These are phyloP conservation scores for carrot (Daucus carota) DNA, from an alignment of 129 eudicot genomes.

Conservation along the genomic window DNA sequence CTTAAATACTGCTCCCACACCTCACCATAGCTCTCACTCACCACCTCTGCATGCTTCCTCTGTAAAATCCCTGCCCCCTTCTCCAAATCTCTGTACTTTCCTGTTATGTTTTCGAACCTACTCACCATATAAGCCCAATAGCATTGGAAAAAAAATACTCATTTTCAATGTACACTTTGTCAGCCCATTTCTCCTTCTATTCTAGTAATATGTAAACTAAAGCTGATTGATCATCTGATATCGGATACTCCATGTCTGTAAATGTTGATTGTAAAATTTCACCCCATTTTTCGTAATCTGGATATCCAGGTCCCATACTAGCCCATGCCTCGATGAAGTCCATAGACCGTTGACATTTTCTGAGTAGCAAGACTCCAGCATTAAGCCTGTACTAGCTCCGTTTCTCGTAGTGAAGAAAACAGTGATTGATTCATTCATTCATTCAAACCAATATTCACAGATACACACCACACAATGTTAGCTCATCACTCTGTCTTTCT, in stretches of 20 bases:
- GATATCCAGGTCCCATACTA: neutral
- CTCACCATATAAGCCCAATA: slow-evolving; percentile 34
- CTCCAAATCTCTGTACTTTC: slow-evolving; percentile 26
- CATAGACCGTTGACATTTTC: neutral
- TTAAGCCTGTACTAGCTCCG: neutral
- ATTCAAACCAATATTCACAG: too few relatives aligned
- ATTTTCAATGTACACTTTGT: slow-evolving; percentile 27
- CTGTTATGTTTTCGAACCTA: slow-evolving; percentile 4
- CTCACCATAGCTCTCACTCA: slow-evolving; percentile 22
- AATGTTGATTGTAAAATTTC: neutral
- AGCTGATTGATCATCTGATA: neutral
- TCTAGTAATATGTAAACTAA: slow-evolving; percentile 10
- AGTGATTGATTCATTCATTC: too few relatives aligned
- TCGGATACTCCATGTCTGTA: neutral
- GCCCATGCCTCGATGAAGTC: neutral
- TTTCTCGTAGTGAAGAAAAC: too few relatives aligned
- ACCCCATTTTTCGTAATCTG: neutral
- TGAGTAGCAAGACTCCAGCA: neutral
- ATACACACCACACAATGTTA: too few relatives aligned
- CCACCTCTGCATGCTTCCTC: slow-evolving; percentile 52
- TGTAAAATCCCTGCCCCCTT: slow-evolving; percentile 15
- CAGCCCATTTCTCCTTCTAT: slow-evolving; percentile 24
- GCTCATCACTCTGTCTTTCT: too few relatives aligned
- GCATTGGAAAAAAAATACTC: slow-evolving; percentile 38
- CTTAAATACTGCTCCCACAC: slow-evolving; percentile 19